These are phyloP conservation scores for Sechiopsis laciniata DNA, from an alignment of 306 rosid genomes.

Conservation along the genomic window DNA sequence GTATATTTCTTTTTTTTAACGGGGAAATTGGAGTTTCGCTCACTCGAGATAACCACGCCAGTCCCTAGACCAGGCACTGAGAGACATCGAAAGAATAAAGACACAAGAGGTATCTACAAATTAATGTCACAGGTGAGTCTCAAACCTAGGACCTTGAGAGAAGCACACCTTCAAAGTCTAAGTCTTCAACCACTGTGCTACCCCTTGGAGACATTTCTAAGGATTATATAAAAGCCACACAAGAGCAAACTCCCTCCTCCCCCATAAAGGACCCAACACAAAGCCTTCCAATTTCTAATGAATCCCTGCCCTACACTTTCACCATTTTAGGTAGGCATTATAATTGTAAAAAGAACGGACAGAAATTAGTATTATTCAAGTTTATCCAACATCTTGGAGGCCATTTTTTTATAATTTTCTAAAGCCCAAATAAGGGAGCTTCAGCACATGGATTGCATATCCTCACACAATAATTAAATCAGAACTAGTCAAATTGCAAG, in stretches of 20 bases:
- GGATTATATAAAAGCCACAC: not conserved
- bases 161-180: too few relatives aligned
- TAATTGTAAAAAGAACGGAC: not conserved
- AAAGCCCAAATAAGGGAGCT: not conserved
- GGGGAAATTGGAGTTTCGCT: too few relatives aligned
- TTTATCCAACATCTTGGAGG: not conserved
- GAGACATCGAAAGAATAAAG: too few relatives aligned
- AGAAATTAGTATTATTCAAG: not conserved
- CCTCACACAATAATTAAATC: not conserved
- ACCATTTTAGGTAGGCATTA: not conserved
- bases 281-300: not conserved
- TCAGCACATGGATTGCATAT: constrained; percentile 22
- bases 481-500: constrained; percentile 8
- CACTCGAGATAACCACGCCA: too few relatives aligned
- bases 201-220: too few relatives aligned
- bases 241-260: not conserved
- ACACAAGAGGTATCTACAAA: too few relatives aligned
- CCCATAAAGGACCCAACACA: not conserved
- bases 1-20: too few relatives aligned
- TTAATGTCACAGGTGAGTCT: too few relatives aligned
- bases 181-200: too few relatives aligned
- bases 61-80: too few relatives aligned
- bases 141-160: too few relatives aligned
- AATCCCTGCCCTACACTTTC: not conserved
- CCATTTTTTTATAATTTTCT: too few relatives aligned